Base-by-base conservation (phyloP, 2,329 filamentous ascomycete species). In the Fonsecaea multimorphosa region DNA sequence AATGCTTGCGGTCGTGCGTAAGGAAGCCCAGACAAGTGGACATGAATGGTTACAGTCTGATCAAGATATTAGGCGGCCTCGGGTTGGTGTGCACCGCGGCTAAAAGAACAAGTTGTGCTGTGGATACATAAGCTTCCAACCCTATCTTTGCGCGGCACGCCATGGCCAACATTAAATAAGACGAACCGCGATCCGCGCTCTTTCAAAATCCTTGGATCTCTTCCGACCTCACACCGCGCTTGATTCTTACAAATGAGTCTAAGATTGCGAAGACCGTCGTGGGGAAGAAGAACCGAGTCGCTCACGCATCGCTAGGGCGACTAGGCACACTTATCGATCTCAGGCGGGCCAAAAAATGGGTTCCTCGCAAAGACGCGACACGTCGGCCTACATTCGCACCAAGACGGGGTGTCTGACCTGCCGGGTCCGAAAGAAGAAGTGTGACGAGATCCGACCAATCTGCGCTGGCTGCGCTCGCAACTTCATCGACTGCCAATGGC, bases 371-470 rank as follows among this genome's bases (percentile, higher is more conserved):
- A 44, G 55, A 19, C 34, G 19, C 6, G 44, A 49, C 44, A 49
- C 24, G 19, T 24, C 22, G 38, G 19, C 16, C 58, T 53, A 14
- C 31, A 54, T 27, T 40, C 58, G 64, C 44, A 59, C 40, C 38
- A 64, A 59, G 29, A 80, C 78, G 1, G 74, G 74, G n/a, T 77
- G 76, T 55, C 72, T 71, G 58, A 73, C 73, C 8, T 77, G 76
- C 61, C 68, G 74, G 27, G 70, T 72, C 4, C 73, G 75, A 11
- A 76, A 74, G 70, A 75, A 76, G 69, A 76, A 76, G 66, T 77
- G 75, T 53, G 79, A 81, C 65, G 79, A 81, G 71, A 76, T 74
- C 14, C 78, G 78, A 74, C 72, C 82, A 74, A 63, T 78, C 78
- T 74, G 80, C 59, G 46, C 34, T 3, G 60, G 53, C 12, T 69